Conservation (phyloP, 2,329 filamentous ascomycete species). For the Neocatenulostroma microsporum region DNA sequence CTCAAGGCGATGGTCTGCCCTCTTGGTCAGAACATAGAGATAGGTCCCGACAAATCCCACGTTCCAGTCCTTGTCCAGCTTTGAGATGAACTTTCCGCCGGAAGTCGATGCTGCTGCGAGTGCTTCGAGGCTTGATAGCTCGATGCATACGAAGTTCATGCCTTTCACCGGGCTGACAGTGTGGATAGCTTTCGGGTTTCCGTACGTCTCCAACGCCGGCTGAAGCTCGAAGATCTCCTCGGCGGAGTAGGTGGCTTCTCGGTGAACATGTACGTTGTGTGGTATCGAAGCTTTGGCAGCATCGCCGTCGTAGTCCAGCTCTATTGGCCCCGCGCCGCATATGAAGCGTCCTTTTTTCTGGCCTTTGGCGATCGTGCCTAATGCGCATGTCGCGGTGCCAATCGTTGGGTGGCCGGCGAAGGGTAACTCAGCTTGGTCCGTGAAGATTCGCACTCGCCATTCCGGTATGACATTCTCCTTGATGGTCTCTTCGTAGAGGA, state of each 20-base stretch:
- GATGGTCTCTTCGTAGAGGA: constrained; percentile 36
- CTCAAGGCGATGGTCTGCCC: constrained; percentile 5
- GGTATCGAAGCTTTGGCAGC: constrained; percentile 58
- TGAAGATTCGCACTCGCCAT: constrained; percentile 50
- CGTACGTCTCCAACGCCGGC: constrained; percentile 22
- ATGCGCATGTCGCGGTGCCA: constrained; percentile 46
- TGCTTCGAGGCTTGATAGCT: constrained; percentile 53
- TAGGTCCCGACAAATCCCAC: constrained; percentile 49
- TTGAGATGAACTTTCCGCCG: constrained; percentile 27
- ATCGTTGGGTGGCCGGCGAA: constrained; percentile 54
- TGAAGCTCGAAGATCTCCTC: constrained; percentile 31
- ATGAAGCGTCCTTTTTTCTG: constrained; percentile 30
- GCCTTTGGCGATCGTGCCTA: constrained; percentile 25
- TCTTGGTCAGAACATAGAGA: constrained; percentile 47
- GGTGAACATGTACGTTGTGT: constrained; percentile 58
- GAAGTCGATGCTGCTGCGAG: constrained; percentile 41
- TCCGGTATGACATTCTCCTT: constrained; percentile 16
- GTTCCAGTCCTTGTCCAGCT: constrained; percentile 44
- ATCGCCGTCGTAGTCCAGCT: constrained; percentile 32
- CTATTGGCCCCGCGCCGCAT: constrained; percentile 40
- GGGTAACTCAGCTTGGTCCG: constrained; percentile 43
- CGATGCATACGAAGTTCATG: constrained; percentile 63
- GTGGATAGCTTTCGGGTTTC: constrained; percentile 12
- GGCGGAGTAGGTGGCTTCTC: constrained; percentile 21
- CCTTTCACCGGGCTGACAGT: constrained; percentile 56